Percentiles rank a stretch among this genome's conserved stretches.
phyloP scores from a whole-genome alignment of 208 protist species.

The Crithidia fasciculata region DNA sequence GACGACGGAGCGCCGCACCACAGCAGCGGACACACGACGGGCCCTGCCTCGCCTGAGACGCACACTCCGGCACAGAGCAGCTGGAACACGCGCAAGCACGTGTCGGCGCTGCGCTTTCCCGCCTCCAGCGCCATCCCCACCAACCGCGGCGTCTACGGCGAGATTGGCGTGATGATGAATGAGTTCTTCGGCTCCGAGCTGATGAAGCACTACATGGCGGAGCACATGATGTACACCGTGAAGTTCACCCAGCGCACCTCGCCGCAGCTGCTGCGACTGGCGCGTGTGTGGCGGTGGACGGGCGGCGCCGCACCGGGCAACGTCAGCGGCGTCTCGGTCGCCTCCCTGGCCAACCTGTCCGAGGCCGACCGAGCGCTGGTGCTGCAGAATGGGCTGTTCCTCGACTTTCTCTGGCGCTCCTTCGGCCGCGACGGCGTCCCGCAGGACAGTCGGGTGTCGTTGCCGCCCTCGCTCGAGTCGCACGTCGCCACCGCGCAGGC shows the following conservation, averaged over 20 bases:
- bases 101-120: slow-evolving; percentile 13
- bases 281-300: slow-evolving; percentile 56
- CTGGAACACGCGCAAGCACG: slow-evolving; percentile 7
- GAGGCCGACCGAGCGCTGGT: slow-evolving; percentile 31
- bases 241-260: slow-evolving; percentile 70
- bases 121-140: not conserved
- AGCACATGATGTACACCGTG: slow-evolving; percentile 83
- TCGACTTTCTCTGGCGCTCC: slow-evolving; percentile 62
- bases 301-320: slow-evolving; percentile 1
- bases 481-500: not conserved
- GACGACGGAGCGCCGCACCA: not conserved
- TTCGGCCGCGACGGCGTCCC: slow-evolving; percentile 57
- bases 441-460: slow-evolving; percentile 43
- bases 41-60: not conserved
- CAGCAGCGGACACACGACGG: not conserved
- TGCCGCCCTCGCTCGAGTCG: slow-evolving; percentile 37
- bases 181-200: slow-evolving; percentile 46
- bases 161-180: slow-evolving; percentile 39
- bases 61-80: not conserved
- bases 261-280: slow-evolving; percentile 57
- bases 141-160: slow-evolving; percentile 26
- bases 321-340: not conserved
- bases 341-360: slow-evolving; percentile 18
- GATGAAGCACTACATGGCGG: slow-evolving; percentile 69
- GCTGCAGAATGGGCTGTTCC: slow-evolving; percentile 40